Evolutionary conservation across 2,329 filamentous ascomycete species (phyloP).

Genomic region (Ascochyta lentis): DNA sequence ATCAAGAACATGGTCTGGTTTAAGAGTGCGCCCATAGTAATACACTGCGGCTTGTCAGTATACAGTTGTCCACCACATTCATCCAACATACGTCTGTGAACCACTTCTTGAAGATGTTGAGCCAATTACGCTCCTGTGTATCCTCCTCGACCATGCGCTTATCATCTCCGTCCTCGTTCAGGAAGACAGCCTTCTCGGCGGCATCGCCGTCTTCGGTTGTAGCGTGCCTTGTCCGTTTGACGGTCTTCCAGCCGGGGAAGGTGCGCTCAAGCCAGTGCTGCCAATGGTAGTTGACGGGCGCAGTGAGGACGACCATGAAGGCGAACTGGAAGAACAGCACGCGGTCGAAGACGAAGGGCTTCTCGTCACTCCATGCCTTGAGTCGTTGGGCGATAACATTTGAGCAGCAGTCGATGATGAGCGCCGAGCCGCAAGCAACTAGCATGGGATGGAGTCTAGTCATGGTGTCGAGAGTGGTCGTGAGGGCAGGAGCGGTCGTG

Average conservation of each 20-base stretch:
- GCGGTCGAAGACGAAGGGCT: slow-evolving; percentile 47
- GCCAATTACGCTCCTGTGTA: slow-evolving; percentile 45
- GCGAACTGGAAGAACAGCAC: slow-evolving; percentile 48
- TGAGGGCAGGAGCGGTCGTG: not conserved
- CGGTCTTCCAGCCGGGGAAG: slow-evolving; percentile 67
- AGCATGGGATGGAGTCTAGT: slow-evolving; percentile 43
- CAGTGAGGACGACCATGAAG: slow-evolving; percentile 72
- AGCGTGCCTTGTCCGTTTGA: slow-evolving; percentile 25
- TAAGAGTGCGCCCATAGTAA: slow-evolving; percentile 66
- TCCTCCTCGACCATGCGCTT: slow-evolving; percentile 37
- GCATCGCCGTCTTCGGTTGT: slow-evolving; percentile 22
- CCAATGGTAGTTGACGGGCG: slow-evolving; percentile 86
- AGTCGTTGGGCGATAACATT: slow-evolving; percentile 48
- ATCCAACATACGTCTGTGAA: slow-evolving; percentile 59
- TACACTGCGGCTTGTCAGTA: slow-evolving; percentile 51
- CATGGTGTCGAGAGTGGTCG: not conserved
- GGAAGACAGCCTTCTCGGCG: slow-evolving; percentile 40
- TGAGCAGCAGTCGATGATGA: slow-evolving; percentile 46
- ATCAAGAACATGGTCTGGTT: slow-evolving; percentile 71
- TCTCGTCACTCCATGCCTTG: slow-evolving; percentile 44
- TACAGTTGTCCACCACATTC: not conserved
- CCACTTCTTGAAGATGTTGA: slow-evolving; percentile 72
- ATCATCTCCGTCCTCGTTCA: slow-evolving; percentile 37
- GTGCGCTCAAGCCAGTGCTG: slow-evolving; percentile 77
- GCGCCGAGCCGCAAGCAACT: slow-evolving; percentile 43